Evolutionary conservation across 163 green algal genomes (phyloP), one percentile per base, ranked within the genome.

Genomic region (Chlorella variabilis): DNA sequence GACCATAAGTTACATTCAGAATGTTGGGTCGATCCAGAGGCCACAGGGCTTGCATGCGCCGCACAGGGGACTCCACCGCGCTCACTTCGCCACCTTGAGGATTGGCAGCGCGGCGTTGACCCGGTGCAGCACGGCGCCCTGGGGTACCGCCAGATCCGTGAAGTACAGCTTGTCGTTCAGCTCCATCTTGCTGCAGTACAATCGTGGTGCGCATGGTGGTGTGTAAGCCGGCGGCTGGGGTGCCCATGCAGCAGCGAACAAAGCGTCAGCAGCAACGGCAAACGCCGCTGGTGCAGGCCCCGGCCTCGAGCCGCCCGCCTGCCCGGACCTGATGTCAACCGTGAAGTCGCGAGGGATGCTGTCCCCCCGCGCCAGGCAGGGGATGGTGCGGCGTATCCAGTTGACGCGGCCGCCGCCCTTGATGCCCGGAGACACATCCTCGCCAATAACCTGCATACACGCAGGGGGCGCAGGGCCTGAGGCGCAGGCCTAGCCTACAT

Each of bases 391-490:
- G 29, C 31, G 13, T 17, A 89, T 89, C 74, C 76, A 85, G 75
- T 89, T 89, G 39, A 89, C 38, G 36, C 84, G 67, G 2, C 84
- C 84, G 38, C 84, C 84, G 15, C 75, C 80, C 67, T 86, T 86
- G 39, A 89, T 39, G n/a, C 84, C 84, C 0, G 84, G 84, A 17
- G 49, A 83, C 27, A 84, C n/a, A 23, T 89, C 84, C 20, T 86
- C 75, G 20, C 80, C 80, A 59, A 85, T 77, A 13, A 81, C 41
- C 80, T 81, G 80, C 36, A 18, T 0, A 25, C 36, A 49, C 20
- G 18, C 5, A 63, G 54, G 23, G 5, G 54, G 23, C 23, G 54
- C 54, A 63, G 54, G 45, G 15, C 7, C 49, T 31, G 31, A 45
- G 2, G 31, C 29, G 61, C 25, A 25, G 11, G 25, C 58, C 31